These are phyloP conservation scores for Salicornia ramosissima DNA, from an alignment of 148 eudicot genomes.

Conservation along the genomic window DNA sequence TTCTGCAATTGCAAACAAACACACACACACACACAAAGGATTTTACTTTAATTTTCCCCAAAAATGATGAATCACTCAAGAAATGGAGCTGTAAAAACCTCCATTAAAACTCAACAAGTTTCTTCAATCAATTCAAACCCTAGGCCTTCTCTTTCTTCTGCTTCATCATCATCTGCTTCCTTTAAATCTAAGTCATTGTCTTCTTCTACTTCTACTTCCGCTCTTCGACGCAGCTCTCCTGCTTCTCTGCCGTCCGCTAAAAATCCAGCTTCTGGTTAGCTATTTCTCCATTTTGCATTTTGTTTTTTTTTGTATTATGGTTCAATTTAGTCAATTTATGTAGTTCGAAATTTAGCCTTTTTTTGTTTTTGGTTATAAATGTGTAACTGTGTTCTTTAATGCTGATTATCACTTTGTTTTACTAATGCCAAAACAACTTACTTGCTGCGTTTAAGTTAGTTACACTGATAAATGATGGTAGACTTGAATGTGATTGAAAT, in stretches of 20 bases:
- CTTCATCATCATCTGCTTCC: conserved; percentile 41
- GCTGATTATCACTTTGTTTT: too few species aligned
- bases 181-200: conserved; percentile 45
- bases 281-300: neutral
- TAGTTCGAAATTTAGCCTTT: neutral
- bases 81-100: conserved; percentile 25
- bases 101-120: conserved; percentile 20
- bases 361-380: too few species aligned
- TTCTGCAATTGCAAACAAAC: too few species aligned
- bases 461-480: neutral
- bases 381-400: too few species aligned
- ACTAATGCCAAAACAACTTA: neutral
- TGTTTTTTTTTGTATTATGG: neutral
- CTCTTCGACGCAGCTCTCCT: conserved; percentile 52
- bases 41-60: too few species aligned
- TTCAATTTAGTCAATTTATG: too few species aligned
- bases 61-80: conserved; percentile 21
- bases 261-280: conserved; percentile 37
- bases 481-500: conserved; percentile 1
- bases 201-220: conserved; percentile 31
- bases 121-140: conserved; percentile 35
- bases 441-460: neutral
- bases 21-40: too few species aligned
- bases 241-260: conserved; percentile 37
- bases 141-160: conserved; percentile 37